Conservation (phyloP, 345 rosid species). For the Gossypium herbaceum region DNA sequence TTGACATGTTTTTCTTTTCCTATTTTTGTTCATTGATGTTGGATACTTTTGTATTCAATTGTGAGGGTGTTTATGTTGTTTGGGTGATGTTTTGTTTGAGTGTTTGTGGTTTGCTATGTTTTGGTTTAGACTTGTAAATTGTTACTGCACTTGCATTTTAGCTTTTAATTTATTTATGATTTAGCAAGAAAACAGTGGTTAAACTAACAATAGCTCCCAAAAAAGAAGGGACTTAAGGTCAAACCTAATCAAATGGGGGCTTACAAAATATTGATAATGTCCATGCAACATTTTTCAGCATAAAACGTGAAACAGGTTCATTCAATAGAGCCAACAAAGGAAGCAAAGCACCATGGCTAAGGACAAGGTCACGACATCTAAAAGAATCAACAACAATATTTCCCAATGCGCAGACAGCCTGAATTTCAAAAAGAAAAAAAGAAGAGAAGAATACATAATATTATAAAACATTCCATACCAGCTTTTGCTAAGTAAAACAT, state of each 20-base stretch:
- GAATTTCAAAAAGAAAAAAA: neutral
- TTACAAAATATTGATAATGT: slow-evolving; percentile 52
- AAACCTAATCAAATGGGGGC: slow-evolving; percentile 52
- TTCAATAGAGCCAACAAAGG: slow-evolving; percentile 52
- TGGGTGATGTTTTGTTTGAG: too few relatives aligned
- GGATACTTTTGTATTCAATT: too few relatives aligned
- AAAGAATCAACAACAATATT: slow-evolving; percentile 59
- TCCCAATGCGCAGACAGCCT: slow-evolving; percentile 68
- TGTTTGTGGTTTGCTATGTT: too few relatives aligned
- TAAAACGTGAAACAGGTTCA: slow-evolving; percentile 38
- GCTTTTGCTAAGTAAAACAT: neutral
- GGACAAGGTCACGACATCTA: slow-evolving; percentile 51
- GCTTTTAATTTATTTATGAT: too few relatives aligned
- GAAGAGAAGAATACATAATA: too few relatives aligned
- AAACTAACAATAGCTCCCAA: too few relatives aligned
- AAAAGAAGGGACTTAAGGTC: neutral
- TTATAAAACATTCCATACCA: neutral
- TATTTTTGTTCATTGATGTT: neutral
- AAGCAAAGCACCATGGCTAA: slow-evolving; percentile 41
- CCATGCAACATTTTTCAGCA: slow-evolving; percentile 57
- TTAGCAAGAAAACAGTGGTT: too few relatives aligned
- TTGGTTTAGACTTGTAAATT: too few relatives aligned
- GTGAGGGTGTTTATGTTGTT: too few relatives aligned
- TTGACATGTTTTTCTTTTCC: too few relatives aligned
- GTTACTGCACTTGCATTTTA: too few relatives aligned